These are phyloP conservation scores for Scopulariopsis brevicaulis DNA, from an alignment of 2,329 filamentous ascomycete species.

Conservation along the genomic window DNA sequence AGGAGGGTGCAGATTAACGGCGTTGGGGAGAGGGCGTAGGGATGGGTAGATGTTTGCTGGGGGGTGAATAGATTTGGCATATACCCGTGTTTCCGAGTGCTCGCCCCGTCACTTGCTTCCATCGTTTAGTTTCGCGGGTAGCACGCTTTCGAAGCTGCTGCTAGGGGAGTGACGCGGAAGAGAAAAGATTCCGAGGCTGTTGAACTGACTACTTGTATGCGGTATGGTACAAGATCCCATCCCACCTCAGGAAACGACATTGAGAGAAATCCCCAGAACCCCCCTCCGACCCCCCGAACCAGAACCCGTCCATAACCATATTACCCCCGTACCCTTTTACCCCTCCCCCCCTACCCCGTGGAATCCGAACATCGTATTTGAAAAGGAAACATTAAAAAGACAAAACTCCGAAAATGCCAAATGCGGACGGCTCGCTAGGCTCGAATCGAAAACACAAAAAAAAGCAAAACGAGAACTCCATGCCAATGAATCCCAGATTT, in stretches of 20 bases:
- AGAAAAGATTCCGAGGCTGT: neutral
- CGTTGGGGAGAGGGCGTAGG: constrained; percentile 4
- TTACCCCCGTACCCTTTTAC: no score
- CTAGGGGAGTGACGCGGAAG: no score
- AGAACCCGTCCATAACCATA: no score
- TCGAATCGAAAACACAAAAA: neutral
- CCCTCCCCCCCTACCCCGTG: no score
- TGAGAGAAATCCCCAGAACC: neutral
- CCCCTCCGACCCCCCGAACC: neutral
- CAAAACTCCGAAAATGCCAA: neutral
- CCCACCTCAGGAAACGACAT: neutral
- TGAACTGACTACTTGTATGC: no score
- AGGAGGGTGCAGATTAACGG: constrained; percentile 84
- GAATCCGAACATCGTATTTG: no score
- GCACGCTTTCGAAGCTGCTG: no score
- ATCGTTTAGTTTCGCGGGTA: no score
- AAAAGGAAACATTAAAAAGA: neutral
- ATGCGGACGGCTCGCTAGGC: neutral
- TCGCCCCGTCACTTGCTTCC: neutral
- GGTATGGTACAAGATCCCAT: neutral
- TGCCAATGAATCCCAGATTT: no score
- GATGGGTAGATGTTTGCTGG: neutral
- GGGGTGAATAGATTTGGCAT: neutral
- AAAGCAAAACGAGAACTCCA: neutral
- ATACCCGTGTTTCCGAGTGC: neutral